Base-by-base conservation (phyloP, 1,139 yeast species). In the Scheffersomyces parashehatae region DNA sequence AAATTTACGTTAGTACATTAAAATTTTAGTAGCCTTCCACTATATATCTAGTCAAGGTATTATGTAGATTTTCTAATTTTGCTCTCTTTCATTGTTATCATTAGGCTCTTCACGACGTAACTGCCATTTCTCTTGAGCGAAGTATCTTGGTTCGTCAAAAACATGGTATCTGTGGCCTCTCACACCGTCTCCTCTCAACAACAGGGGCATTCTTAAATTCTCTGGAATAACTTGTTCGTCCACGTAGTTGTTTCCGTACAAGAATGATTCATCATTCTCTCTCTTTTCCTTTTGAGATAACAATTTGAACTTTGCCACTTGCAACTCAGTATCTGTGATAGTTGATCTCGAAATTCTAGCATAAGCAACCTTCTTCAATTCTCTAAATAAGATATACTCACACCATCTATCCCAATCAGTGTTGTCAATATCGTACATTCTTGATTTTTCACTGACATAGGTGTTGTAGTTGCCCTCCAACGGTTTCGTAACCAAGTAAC, bases 401-500 rank as follows among this genome's bases (percentile, higher is more conserved):
- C 99, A 93, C 99, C 99, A 93, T 69, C 99, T 81, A 62, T 93
- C 99, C 86, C 95, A 88, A 63, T 93, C 99, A 9, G 86, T 75
- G 41, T 91, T 85, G 62, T 93, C 99, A 53, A 93, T 90, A 64
- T 93, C 99, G 55, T 84, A 81, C 93, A 93, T 88, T 37, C 96
- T 85, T 2, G 95, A 83, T 53, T 73, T 67, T 42, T 85, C 86
- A 56, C 96, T 84, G 13, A 91, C 96, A 64, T 89, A 90, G 2
- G 91, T 90, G 65, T 88, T 83, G 71, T 93, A 93, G 67, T 93
- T 91, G 12, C 97, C 98, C 60, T 85, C 79, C 30, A 80, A 71
- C 13, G 98, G 98, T 39, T 77, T 81, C 2, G 97, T 88, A 15
- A 93, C 99, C 59, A 93, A 75, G 61, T 93, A 93, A 65, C 97